Base-by-base conservation (phyloP, 179 eudicot genomes). In the Nepenthes alata region DNA sequence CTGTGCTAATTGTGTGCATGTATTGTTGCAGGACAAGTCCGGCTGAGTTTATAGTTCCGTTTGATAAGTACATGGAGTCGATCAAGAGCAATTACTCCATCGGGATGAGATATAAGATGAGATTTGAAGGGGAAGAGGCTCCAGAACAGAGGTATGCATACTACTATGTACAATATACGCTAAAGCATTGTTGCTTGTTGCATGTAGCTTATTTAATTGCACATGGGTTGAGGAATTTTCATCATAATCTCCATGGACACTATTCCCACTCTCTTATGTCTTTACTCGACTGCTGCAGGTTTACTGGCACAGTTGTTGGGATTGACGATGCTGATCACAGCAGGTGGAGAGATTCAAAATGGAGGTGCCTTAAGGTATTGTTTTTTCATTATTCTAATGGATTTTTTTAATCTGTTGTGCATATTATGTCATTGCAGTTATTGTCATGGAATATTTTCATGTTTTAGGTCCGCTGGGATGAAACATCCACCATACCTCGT, bases 91-190 rank as follows among this genome's bases (percentile, higher is more conserved):
- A 71, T 57, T 83, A 89, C 54, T 75, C 96, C 35, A 86, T 93
- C 39, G 98, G 98, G 67, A 86, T 89, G 98, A 81, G 96, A 69
- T 93, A 86, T 68, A 91, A 91, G 71, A 93, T 93, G 98, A 83
- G 96, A 70, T 89, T 93, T 64, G 98, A 93, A 81, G 96, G 98
- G 59, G 98, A 93, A 79, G 98, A 93, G 85, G 80, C 98, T 70
- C 98, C 95, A 57, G 98, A 93, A 63, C 98, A 93, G 72, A 83
- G 98, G 98, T 93, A 71, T 60, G 49, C 60, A 50, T 67, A 10
- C 48, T 55, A 35, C 15, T 47, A 48, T 48, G 52, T 2, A 10
- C n/a, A 4, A 4, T 44, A 8, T 8, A 6, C 12, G 10, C 2
- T 48, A n/a, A 2, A 52, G 55, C 34, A 4, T 15, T 13, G 14